Conservation (phyloP, 352 stramenopile genomes). For the Globisporangium acanthophoron region DNA sequence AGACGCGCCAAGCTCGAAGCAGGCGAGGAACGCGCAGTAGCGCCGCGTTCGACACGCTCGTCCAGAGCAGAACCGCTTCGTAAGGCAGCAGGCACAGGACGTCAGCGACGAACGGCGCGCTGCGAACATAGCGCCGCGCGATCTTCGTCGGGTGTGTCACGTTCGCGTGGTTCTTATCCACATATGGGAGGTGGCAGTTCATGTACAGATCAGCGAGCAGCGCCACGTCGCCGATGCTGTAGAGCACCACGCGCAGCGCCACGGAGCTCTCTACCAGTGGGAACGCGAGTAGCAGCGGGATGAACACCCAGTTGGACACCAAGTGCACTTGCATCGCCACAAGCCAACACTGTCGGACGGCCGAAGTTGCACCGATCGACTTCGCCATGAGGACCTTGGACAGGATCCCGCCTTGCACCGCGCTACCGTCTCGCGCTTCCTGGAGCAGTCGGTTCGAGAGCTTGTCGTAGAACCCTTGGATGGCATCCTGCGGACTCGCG, state of each 20-base stretch:
- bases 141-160: constrained; percentile 35
- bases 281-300: constrained; percentile 48
- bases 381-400: not conserved
- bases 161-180: constrained; percentile 29
- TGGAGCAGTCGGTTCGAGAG: not conserved
- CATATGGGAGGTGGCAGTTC: constrained; percentile 53
- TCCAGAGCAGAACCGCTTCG: not conserved
- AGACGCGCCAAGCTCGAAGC: constrained; percentile 17
- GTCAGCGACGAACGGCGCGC: constrained; percentile 27
- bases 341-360: not conserved
- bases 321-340: not conserved
- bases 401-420: not conserved
- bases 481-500: not conserved
- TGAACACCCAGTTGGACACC: constrained; percentile 40
- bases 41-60: constrained; percentile 9
- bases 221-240: constrained; percentile 23
- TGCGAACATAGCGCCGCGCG: constrained; percentile 27
- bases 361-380: not conserved
- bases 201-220: constrained; percentile 38
- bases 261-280: constrained; percentile 11
- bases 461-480: not conserved
- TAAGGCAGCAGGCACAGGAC: constrained; percentile 37
- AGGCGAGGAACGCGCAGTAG: constrained; percentile 31
- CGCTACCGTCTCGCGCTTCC: not conserved
- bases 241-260: constrained; percentile 6